Conservation (phyloP, 352 stramenopile genomes). For the Pythium plurisporium region DNA sequence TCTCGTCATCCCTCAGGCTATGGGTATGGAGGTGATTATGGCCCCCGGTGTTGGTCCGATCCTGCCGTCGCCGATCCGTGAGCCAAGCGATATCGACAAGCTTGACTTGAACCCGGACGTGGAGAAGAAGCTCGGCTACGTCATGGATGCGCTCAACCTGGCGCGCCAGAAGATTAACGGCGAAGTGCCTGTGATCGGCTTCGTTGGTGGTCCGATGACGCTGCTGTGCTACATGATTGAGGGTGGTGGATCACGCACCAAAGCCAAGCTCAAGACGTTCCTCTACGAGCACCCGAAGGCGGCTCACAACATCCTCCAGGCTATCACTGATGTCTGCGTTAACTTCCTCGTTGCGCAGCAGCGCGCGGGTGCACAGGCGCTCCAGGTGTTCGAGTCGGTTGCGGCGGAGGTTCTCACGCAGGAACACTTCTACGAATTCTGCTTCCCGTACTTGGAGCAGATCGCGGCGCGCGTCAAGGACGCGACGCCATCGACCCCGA, state of each 20-base stretch:
- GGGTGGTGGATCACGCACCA: constrained; percentile 94
- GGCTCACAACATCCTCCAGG: constrained; percentile 89
- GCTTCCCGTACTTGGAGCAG: constrained; percentile 88
- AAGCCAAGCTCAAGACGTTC: constrained; percentile 93
- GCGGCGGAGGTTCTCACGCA: constrained; percentile 93
- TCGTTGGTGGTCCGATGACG: constrained; percentile 96
- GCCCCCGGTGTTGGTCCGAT: constrained; percentile 91
- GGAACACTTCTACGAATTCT: constrained; percentile 94
- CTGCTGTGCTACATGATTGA: constrained; percentile 99
- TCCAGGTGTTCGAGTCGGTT: constrained; percentile 98
- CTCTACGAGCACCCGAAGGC: constrained; percentile 91
- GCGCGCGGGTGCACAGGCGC: constrained; percentile 90
- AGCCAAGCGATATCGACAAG: constrained; percentile 86
- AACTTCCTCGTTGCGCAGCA: constrained; percentile 95
- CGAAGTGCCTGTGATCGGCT: constrained; percentile 96
- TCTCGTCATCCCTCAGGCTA: constrained; percentile 96
- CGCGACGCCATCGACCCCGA: constrained; percentile 50
- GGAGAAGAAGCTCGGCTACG: constrained; percentile 92
- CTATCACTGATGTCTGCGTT: constrained; percentile 93
- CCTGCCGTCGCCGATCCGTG: constrained; percentile 65
- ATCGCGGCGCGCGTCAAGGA: constrained; percentile 80
- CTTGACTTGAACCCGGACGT: constrained; percentile 89
- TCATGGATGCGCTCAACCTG: constrained; percentile 93
- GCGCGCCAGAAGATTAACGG: constrained; percentile 90
- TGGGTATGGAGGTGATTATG: constrained; percentile 97